A percentile compares a stretch with the other conserved stretches of the same genome.
Conservation (phyloP, 2,329 filamentous ascomycete genomes). For the Fusarium musae region DNA sequence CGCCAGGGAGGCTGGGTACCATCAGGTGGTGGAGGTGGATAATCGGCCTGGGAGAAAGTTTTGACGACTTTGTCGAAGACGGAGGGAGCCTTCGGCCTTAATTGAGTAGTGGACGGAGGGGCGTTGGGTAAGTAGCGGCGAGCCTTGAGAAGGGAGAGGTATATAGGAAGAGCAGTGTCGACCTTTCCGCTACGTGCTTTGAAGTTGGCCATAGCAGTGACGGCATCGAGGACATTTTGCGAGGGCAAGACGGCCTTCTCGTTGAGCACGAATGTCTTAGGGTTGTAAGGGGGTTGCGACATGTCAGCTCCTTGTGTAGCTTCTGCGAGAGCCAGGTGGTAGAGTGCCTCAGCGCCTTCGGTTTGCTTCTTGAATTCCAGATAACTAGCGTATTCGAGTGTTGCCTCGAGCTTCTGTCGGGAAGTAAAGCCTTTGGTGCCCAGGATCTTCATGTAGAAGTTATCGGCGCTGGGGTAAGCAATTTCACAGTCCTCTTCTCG, state of each 20-base stretch:
- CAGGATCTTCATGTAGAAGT: constrained; percentile 83
- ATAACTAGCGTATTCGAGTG: constrained; percentile 85
- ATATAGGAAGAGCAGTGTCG: constrained; percentile 79
- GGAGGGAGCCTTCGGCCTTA: constrained; percentile 15
- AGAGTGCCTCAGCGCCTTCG: constrained; percentile 76
- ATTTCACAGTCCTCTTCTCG: constrained; percentile 79
- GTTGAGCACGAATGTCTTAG: constrained; percentile 71
- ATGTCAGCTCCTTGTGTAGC: constrained; percentile 67
- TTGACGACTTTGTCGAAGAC: constrained; percentile 39
- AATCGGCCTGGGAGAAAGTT: constrained; percentile 62
- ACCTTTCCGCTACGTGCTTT: constrained; percentile 76
- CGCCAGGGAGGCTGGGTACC: constrained; percentile 76
- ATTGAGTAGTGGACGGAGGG: constrained; percentile 39
- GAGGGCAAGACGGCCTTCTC: constrained; percentile 69
- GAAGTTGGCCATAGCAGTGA: constrained; percentile 83
- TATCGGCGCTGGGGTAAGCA: constrained; percentile 76
- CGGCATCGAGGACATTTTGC: constrained; percentile 77
- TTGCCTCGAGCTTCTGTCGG: constrained; percentile 83
- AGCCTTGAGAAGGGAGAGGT: constrained; percentile 84
- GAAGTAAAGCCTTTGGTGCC: constrained; percentile 82
- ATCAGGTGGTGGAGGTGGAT: constrained; percentile 76
- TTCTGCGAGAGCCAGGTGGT: constrained; percentile 79
- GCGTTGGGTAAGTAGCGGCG: constrained; percentile 68
- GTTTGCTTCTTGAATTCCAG: constrained; percentile 78
- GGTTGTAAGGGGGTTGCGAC: constrained; percentile 61